These are phyloP conservation scores for Hippophae tibetana DNA, from an alignment of 306 rosid species.

Conservation along the genomic window DNA sequence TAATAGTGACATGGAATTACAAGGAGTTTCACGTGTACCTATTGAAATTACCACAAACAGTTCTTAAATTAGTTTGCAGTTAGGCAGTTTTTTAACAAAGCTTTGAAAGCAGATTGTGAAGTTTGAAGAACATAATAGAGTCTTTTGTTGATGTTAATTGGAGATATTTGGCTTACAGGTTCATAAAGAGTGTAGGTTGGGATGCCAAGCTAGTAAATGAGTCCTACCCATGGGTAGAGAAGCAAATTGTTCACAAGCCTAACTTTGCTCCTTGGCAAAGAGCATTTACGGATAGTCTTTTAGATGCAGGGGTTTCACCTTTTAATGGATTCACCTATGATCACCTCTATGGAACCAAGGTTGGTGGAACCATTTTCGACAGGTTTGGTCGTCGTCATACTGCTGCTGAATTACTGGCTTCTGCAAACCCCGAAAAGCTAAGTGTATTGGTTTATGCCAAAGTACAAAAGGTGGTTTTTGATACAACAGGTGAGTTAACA, in stretches of 20 bases:
- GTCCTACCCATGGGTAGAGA: constrained; percentile 81
- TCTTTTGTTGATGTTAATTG: neutral
- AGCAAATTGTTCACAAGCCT: constrained; percentile 75
- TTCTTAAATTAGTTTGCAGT: too few relatives aligned
- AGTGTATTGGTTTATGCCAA: constrained; percentile 63
- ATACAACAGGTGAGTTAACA: constrained; percentile 33
- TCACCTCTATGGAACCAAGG: constrained; percentile 78
- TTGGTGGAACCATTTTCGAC: constrained; percentile 92
- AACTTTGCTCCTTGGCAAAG: constrained; percentile 42
- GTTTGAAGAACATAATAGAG: neutral
- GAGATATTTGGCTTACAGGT: constrained; percentile 40
- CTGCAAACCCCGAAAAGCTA: constrained; percentile 59
- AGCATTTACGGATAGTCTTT: constrained; percentile 66
- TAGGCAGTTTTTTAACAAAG: too few relatives aligned
- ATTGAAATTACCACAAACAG: too few relatives aligned
- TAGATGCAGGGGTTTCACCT: constrained; percentile 68
- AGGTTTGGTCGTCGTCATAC: constrained; percentile 77
- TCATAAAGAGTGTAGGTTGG: constrained; percentile 60
- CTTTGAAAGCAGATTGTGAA: too few relatives aligned
- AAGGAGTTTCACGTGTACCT: too few relatives aligned
- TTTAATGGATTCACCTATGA: constrained; percentile 92
- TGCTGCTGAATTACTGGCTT: constrained; percentile 66
- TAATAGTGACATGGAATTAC: too few relatives aligned
- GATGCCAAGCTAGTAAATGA: constrained; percentile 59
- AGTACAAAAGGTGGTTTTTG: constrained; percentile 73